Evolutionary conservation across 2,329 filamentous ascomycete genomes (phyloP).

Genomic region (Penicillium sp.): DNA sequence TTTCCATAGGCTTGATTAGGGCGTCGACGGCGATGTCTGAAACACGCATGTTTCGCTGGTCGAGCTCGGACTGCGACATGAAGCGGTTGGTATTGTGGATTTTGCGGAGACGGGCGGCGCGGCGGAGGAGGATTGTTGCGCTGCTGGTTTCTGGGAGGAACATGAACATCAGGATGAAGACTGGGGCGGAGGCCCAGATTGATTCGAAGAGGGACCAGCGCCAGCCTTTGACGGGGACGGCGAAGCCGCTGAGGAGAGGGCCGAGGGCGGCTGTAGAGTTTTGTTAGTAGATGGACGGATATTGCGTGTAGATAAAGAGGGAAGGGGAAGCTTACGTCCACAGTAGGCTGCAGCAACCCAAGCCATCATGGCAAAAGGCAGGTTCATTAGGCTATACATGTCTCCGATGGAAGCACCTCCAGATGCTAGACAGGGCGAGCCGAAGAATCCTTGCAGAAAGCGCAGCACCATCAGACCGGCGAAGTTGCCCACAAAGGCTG

Average conservation of each 20-base stretch:
- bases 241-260: slow-evolving; percentile 54
- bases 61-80: slow-evolving; percentile 56
- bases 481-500: slow-evolving; percentile 55
- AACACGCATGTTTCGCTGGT: slow-evolving; percentile 36
- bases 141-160: slow-evolving; percentile 57
- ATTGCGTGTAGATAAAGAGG: neutral
- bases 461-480: slow-evolving; percentile 55
- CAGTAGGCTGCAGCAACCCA: slow-evolving; percentile 46
- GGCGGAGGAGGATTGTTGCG: slow-evolving; percentile 54
- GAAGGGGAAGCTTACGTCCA: slow-evolving; percentile 29
- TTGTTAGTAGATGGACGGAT: slow-evolving; percentile 1
- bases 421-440: slow-evolving; percentile 56
- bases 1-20: slow-evolving; percentile 45
- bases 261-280: slow-evolving; percentile 45
- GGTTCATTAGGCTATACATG: slow-evolving; percentile 46
- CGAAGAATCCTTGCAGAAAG: slow-evolving; percentile 59
- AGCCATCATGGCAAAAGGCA: slow-evolving; percentile 52
- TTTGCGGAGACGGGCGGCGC: slow-evolving; percentile 53
- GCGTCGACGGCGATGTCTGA: slow-evolving; percentile 16
- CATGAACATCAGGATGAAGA: slow-evolving; percentile 53
- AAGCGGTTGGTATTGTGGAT: slow-evolving; percentile 50
- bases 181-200: slow-evolving; percentile 52
- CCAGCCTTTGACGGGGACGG: slow-evolving; percentile 47
- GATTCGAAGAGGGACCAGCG: slow-evolving; percentile 53
- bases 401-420: slow-evolving; percentile 42